A percentile compares a stretch with the other conserved stretches of the same genome.
Conservation (phyloP, 140 eudicot species). For the Erigeron philadelphicus region DNA sequence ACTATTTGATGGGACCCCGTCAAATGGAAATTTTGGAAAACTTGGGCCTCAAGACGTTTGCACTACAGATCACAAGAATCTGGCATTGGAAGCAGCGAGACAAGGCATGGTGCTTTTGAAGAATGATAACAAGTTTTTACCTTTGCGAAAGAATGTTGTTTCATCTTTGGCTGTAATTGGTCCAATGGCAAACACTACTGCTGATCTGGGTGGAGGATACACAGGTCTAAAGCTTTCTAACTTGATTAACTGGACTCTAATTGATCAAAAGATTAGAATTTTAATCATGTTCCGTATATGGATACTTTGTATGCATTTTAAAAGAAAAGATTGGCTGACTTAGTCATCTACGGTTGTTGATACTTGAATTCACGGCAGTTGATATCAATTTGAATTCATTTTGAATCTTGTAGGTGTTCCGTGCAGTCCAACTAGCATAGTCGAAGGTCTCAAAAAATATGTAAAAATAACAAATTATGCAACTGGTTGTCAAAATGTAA, state of each 20-base stretch:
- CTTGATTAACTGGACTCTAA: neutral
- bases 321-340: neutral
- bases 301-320: neutral
- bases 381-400: neutral
- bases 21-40: slow-evolving; percentile 43
- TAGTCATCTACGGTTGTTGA: neutral
- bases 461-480: slow-evolving; percentile 42
- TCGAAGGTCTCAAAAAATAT: slow-evolving; percentile 53
- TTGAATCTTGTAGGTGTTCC: slow-evolving; percentile 55
- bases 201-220: slow-evolving; percentile 72
- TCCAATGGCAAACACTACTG: slow-evolving; percentile 63
- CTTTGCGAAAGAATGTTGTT: slow-evolving; percentile 45
- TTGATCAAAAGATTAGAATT: no score
- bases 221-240: slow-evolving; percentile 46
- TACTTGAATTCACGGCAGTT: neutral
- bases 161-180: slow-evolving; percentile 77
- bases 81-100: slow-evolving; percentile 83
- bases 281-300: neutral
- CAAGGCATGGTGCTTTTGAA: slow-evolving; percentile 88
- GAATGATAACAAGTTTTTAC: slow-evolving; percentile 66
- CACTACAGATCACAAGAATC: slow-evolving; percentile 47
- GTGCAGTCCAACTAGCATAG: slow-evolving; percentile 54
- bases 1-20: slow-evolving; percentile 65
- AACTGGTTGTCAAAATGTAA: slow-evolving; percentile 59
- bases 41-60: slow-evolving; percentile 70